These are phyloP conservation scores for Jatropha multifida DNA, from an alignment of 441 rosid species.

Conservation along the genomic window DNA sequence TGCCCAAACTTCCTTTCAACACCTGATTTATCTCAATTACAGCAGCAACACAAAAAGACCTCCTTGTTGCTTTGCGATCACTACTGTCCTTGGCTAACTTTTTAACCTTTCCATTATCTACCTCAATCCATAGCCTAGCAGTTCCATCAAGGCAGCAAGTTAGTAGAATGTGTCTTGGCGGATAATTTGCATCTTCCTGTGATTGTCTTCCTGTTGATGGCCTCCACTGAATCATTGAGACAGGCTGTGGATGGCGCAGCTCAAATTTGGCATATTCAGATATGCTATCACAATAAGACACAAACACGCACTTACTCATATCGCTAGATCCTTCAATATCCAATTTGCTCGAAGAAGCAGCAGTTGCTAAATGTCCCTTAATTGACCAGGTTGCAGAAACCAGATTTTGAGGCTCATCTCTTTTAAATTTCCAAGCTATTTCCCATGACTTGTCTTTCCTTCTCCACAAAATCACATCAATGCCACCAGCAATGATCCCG, in stretches of 20 bases:
- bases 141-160: slow-evolving; percentile 95
- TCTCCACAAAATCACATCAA: slow-evolving; percentile 80
- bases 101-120: slow-evolving; percentile 61
- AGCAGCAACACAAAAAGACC: slow-evolving; percentile 66
- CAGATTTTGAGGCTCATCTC: slow-evolving; percentile 64
- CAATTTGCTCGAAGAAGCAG: slow-evolving; percentile 43
- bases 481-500: slow-evolving; percentile 81
- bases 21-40: slow-evolving; percentile 75
- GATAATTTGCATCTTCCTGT: slow-evolving; percentile 34
- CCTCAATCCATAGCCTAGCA: slow-evolving; percentile 86
- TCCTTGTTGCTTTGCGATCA: slow-evolving; percentile 39
- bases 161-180: slow-evolving; percentile 54
- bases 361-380: slow-evolving; percentile 73
- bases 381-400: slow-evolving; percentile 87
- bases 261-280: slow-evolving; percentile 45
- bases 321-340: slow-evolving; percentile 37
- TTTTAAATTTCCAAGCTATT: slow-evolving; percentile 77
- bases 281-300: slow-evolving; percentile 46
- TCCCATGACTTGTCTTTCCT: slow-evolving; percentile 78
- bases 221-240: slow-evolving; percentile 87
- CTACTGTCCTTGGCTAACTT: slow-evolving; percentile 49
- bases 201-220: slow-evolving; percentile 47
- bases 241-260: slow-evolving; percentile 73
- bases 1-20: slow-evolving; percentile 58
- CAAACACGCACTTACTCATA: slow-evolving; percentile 51